Evolutionary conservation across 192 early-diverging fungal species (phyloP).

Genomic region (Coemansia reversa): DNA sequence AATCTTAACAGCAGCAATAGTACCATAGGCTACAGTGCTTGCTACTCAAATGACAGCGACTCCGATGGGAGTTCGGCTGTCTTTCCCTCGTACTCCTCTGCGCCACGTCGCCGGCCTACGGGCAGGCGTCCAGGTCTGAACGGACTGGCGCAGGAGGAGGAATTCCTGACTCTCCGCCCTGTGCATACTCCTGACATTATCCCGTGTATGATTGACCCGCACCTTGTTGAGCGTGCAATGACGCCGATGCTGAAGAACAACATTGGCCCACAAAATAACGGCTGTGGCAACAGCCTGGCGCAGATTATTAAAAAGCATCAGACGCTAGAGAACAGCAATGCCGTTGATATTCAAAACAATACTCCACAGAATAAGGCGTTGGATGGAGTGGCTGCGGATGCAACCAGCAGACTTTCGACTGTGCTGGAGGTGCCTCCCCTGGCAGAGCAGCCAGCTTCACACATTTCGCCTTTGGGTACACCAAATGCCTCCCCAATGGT

Average conservation of each 20-base stretch:
- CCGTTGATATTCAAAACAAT: too few relatives aligned
- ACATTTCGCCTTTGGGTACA: slow-evolving; percentile 36
- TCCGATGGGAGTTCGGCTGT: slow-evolving; percentile 15
- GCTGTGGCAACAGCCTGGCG: slow-evolving; percentile 6
- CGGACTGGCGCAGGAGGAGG: slow-evolving; percentile 19
- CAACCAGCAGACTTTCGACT: neutral
- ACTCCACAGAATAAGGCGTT: neutral
- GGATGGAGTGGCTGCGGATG: neutral
- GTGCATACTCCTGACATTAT: slow-evolving; percentile 53
- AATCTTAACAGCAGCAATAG: neutral
- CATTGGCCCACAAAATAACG: slow-evolving; percentile 12
- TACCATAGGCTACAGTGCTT: slow-evolving; percentile 3
- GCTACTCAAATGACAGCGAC: slow-evolving; percentile 7
- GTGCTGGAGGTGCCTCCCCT: neutral
- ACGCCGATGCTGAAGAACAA: slow-evolving; percentile 55
- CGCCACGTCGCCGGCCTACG: neutral
- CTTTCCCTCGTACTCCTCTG: slow-evolving; percentile 1
- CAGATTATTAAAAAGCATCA: slow-evolving; percentile 5
- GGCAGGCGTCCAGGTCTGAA: neutral
- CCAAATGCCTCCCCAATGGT: slow-evolving; percentile 14
- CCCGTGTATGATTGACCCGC: slow-evolving; percentile 44
- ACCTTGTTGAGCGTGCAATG: slow-evolving; percentile 52
- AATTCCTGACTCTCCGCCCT: slow-evolving; percentile 48
- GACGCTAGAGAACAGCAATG: too few relatives aligned
- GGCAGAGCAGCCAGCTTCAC: slow-evolving; percentile 14